These are phyloP conservation scores for Cladosporium sp. DNA, from an alignment of 2,329 filamentous ascomycete species.

Conservation along the genomic window DNA sequence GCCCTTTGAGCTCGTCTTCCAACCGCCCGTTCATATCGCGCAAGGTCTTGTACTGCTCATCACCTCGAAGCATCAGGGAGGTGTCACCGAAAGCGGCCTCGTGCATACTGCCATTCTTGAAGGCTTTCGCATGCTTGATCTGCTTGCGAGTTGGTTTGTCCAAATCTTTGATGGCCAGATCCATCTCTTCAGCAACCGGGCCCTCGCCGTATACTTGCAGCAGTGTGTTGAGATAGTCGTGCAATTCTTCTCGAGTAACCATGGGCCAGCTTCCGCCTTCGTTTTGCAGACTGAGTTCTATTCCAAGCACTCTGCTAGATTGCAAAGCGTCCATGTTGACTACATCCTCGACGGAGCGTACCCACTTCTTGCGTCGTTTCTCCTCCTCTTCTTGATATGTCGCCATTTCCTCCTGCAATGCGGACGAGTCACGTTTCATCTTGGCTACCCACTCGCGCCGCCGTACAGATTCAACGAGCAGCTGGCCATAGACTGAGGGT, in stretches of 20 bases:
- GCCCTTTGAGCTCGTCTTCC: slow-evolving; percentile 66
- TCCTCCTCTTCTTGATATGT: slow-evolving; percentile 89
- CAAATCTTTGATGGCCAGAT: slow-evolving; percentile 73
- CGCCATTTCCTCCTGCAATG: slow-evolving; percentile 87
- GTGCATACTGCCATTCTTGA: slow-evolving; percentile 94
- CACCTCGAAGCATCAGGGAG: slow-evolving; percentile 78
- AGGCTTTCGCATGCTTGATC: slow-evolving; percentile 80
- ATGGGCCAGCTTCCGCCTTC: slow-evolving; percentile 78
- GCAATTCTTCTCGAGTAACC: slow-evolving; percentile 70
- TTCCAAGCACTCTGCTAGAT: slow-evolving; percentile 60
- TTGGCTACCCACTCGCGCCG: slow-evolving; percentile 90
- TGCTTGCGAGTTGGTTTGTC: slow-evolving; percentile 81
- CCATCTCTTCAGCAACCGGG: slow-evolving; percentile 65
- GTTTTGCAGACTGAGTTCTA: slow-evolving; percentile 81
- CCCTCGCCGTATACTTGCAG: slow-evolving; percentile 62
- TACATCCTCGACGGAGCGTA: slow-evolving; percentile 75
- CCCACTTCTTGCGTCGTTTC: slow-evolving; percentile 83
- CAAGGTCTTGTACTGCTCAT: slow-evolving; percentile 66
- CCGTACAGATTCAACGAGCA: slow-evolving; percentile 78
- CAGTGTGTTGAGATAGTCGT: slow-evolving; percentile 66
- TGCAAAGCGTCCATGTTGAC: slow-evolving; percentile 65
- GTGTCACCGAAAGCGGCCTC: slow-evolving; percentile 85
- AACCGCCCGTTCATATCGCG: slow-evolving; percentile 54
- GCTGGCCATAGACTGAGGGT: slow-evolving; percentile 84
- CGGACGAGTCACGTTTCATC: slow-evolving; percentile 80